These are phyloP conservation scores for Penicillium sp. DNA, from an alignment of 2,329 filamentous ascomycete species.

Conservation along the genomic window DNA sequence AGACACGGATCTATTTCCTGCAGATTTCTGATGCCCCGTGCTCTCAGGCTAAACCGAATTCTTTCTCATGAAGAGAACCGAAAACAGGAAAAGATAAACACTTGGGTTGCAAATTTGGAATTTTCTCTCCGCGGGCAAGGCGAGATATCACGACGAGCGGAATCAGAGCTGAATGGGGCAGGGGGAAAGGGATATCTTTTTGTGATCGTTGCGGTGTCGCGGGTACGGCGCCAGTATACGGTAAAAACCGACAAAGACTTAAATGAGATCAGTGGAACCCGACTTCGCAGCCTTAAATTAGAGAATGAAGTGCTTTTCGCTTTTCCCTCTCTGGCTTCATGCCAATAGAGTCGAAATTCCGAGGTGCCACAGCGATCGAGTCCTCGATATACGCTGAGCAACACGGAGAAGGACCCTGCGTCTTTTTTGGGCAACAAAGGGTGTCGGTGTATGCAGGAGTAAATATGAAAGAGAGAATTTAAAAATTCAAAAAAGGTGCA, in stretches of 20 bases:
- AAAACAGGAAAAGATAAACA: slow-evolving; percentile 8
- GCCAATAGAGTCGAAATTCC: slow-evolving; percentile 16
- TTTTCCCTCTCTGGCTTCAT: neutral
- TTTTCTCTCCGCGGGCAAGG: neutral
- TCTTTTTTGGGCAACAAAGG: slow-evolving; percentile 11
- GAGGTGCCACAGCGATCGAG: slow-evolving; percentile 24
- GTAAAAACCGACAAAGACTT: slow-evolving; percentile 7
- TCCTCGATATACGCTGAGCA: slow-evolving; percentile 17
- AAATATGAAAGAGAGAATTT: neutral
- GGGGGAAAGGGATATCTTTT: slow-evolving; percentile 15
- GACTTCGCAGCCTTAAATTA: slow-evolving; percentile 1
- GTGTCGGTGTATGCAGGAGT: slow-evolving; percentile 2
- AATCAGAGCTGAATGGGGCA: slow-evolving; percentile 9
- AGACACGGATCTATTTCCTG: slow-evolving; percentile 7
- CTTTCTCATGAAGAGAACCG: neutral
- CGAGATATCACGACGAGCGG: neutral
- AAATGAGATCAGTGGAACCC: slow-evolving; percentile 19
- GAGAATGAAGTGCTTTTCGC: neutral
- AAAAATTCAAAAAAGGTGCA: slow-evolving; percentile 3
- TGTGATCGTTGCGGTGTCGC: slow-evolving; percentile 20
- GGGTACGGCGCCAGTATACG: slow-evolving; percentile 20
- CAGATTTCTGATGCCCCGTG: slow-evolving; percentile 6
- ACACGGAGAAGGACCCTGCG: slow-evolving; percentile 22
- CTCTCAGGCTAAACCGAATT: slow-evolving; percentile 3
- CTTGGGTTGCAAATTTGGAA: slow-evolving; percentile 1